Conservation (phyloP, 176 grass and related monocot species). For the Avena sativa region DNA sequence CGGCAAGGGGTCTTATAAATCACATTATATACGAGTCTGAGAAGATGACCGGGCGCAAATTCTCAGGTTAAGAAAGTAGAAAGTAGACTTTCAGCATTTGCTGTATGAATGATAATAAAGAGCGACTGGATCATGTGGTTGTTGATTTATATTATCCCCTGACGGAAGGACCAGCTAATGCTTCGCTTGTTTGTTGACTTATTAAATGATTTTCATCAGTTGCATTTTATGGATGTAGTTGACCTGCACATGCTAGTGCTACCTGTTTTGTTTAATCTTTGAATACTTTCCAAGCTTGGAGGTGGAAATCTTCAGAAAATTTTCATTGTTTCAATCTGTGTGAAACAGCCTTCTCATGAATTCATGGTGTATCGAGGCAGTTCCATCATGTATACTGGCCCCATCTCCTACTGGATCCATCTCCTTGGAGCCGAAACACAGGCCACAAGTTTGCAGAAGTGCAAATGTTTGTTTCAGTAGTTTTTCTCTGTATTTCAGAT, state of each 20-base stretch:
- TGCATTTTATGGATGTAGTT: background rate
- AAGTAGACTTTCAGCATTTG: background rate
- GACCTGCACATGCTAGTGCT: background rate
- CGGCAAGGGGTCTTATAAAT: conserved; percentile 96
- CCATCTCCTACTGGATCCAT: background rate
- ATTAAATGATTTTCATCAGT: conserved; percentile 41
- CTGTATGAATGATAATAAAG: conserved; percentile 45
- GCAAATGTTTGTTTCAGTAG: background rate
- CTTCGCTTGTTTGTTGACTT: conserved; percentile 18
- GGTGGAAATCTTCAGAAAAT: conserved; percentile 8
- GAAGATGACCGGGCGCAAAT: conserved; percentile 80
- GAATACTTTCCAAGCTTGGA: background rate
- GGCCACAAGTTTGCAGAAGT: conserved; percentile 24
- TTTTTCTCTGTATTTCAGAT: background rate
- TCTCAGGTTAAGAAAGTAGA: conserved; percentile 60
- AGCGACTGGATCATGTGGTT: background rate
- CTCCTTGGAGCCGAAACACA: background rate
- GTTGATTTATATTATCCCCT: conserved; percentile 24
- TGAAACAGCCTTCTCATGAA: background rate
- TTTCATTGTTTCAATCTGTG: conserved; percentile 11
- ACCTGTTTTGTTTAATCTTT: conserved; percentile 1
- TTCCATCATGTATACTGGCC: conserved; percentile 1
- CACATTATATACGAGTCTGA: conserved; percentile 88
- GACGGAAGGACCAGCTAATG: background rate
- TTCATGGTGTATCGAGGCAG: background rate